Conservation (phyloP, 306 rosid species). For the Castanea sativa region DNA sequence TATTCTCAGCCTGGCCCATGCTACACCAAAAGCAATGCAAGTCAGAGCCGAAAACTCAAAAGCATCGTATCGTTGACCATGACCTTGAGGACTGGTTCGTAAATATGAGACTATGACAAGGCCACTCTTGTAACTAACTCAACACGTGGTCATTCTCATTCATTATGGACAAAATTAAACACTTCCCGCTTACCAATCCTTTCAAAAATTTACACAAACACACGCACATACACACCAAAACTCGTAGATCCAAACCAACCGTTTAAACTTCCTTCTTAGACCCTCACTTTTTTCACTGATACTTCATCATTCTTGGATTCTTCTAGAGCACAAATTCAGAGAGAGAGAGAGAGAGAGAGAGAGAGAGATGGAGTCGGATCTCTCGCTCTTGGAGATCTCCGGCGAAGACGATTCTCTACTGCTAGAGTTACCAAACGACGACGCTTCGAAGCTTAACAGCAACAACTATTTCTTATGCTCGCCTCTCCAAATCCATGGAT, state of each 20-base stretch:
- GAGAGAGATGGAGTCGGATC: constrained; percentile 52
- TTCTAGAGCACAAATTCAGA: neutral
- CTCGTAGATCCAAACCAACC: neutral
- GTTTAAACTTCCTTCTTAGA: neutral
- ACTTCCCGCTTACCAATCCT: constrained; percentile 51
- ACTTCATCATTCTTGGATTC: neutral
- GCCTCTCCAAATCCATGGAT: constrained; percentile 60
- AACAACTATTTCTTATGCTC: constrained; percentile 53
- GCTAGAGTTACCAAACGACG: constrained; percentile 22
- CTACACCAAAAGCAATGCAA: no score
- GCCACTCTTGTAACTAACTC: neutral
- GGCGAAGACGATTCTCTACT: constrained; percentile 76
- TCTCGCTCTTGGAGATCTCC: constrained; percentile 65
- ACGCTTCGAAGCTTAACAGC: constrained; percentile 1
- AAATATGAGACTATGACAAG: neutral
- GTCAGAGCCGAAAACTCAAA: no score
- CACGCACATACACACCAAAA: neutral
- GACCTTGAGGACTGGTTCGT: neutral
- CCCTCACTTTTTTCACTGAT: neutral
- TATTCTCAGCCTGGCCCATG: no score
- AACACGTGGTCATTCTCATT: neutral
- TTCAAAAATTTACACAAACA: constrained; percentile 40
- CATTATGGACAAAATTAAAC: neutral
- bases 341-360: neutral
- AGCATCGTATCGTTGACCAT: neutral